Evolutionary conservation across 192 early-diverging fungal species (phyloP).

Genomic region (Lobulomyces angularis): DNA sequence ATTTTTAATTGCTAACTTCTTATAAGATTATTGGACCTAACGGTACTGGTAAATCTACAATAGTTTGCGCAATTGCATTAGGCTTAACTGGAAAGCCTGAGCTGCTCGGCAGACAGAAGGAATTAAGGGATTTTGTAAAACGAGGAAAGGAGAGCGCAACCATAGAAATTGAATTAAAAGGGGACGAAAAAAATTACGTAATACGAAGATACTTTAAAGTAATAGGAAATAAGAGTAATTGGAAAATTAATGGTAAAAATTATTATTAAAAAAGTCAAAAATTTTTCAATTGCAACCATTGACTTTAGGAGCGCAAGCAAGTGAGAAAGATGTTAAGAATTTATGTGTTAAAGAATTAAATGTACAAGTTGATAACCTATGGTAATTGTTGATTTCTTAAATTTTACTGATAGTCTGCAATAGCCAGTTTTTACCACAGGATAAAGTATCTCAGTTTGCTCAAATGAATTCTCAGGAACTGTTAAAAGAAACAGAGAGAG

Average conservation of each 20-base stretch:
- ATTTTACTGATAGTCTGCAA: background rate
- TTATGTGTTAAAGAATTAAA: no score
- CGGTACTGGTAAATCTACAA: conserved; percentile 90
- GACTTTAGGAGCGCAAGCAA: conserved; percentile 27
- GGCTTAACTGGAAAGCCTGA: conserved; percentile 70
- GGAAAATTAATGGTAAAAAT: conserved; percentile 68
- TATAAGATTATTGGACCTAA: conserved; percentile 38
- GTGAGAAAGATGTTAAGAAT: conserved; percentile 54
- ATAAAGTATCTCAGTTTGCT: conserved; percentile 85
- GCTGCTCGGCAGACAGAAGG: conserved; percentile 73
- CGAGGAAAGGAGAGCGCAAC: conserved; percentile 63
- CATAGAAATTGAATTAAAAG: conserved; percentile 80
- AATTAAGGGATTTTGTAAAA: conserved; percentile 86
- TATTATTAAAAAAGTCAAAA: background rate
- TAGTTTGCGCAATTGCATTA: conserved; percentile 92
- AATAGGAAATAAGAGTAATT: conserved; percentile 47
- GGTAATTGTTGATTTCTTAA: conserved; percentile 34
- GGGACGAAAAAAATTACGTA: conserved; percentile 8
- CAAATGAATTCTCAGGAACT: conserved; percentile 69
- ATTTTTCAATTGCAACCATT: conserved; percentile 1
- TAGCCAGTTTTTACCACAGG: conserved; percentile 93
- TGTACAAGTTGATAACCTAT: conserved; percentile 93
- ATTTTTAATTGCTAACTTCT: background rate
- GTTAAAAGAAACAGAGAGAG: conserved; percentile 71
- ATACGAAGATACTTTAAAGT: conserved; percentile 7